Conservation (phyloP, 2,329 filamentous ascomycete species). For the Coniochaeta sp. region DNA sequence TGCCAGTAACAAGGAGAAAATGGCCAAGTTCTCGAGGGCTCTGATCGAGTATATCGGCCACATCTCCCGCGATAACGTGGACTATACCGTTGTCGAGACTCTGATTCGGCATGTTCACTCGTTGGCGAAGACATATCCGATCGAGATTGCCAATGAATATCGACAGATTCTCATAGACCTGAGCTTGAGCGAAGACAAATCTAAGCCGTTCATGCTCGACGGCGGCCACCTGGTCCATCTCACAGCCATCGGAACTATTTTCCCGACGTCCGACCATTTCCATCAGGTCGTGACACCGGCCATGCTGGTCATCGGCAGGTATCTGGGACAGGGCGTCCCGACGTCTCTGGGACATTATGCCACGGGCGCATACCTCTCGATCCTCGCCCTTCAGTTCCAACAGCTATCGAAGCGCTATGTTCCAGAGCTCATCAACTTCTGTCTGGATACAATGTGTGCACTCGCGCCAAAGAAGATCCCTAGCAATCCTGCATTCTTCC, state of each 20-base stretch:
- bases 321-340: slow-evolving; percentile 70
- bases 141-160: slow-evolving; percentile 71
- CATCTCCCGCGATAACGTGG: slow-evolving; percentile 39
- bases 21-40: slow-evolving; percentile 58
- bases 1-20: slow-evolving; percentile 75
- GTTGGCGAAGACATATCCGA: slow-evolving; percentile 75
- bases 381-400: slow-evolving; percentile 77
- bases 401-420: slow-evolving; percentile 77
- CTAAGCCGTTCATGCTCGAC: slow-evolving; percentile 43
- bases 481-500: slow-evolving; percentile 48
- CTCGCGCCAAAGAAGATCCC: slow-evolving; percentile 50
- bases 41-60: slow-evolving; percentile 57
- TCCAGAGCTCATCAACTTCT: slow-evolving; percentile 80
- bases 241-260: slow-evolving; percentile 75
- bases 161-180: slow-evolving; percentile 62
- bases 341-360: slow-evolving; percentile 58
- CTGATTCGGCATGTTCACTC: slow-evolving; percentile 89
- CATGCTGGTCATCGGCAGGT: slow-evolving; percentile 75
- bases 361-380: slow-evolving; percentile 71
- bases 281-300: slow-evolving; percentile 91
- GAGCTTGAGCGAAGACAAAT: slow-evolving; percentile 17
- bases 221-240: slow-evolving; percentile 75
- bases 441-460: slow-evolving; percentile 63
- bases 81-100: slow-evolving; percentile 67
- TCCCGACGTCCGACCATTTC: slow-evolving; percentile 95